Conservation (phyloP, 441 rosid species). For the Arabidopsis lyrata region DNA sequence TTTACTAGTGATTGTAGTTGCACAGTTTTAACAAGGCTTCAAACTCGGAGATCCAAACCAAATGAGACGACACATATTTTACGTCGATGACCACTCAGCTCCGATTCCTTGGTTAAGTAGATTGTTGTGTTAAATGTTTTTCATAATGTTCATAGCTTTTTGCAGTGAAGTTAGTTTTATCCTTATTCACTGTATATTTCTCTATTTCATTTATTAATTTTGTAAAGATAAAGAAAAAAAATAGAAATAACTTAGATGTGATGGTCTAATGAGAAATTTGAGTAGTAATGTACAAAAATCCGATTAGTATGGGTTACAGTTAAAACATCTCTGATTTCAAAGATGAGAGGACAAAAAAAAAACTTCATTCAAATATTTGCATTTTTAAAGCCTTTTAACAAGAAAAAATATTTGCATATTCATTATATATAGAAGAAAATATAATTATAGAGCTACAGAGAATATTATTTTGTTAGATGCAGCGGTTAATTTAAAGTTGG, state of each 20-base stretch:
- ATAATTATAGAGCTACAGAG: not conserved
- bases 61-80: no score
- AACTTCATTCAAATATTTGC: not conserved
- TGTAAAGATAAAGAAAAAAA: not conserved
- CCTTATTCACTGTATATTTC: not conserved
- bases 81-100: no score
- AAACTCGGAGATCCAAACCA: no score
- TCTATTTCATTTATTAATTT: no score
- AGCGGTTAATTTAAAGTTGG: not conserved
- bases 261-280: not conserved
- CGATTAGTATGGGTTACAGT: not conserved
- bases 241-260: not conserved
- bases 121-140: no score
- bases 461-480: constrained; percentile 8
- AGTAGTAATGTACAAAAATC: not conserved
- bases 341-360: not conserved
- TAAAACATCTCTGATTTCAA: no score
- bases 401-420: no score
- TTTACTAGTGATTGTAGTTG: no score
- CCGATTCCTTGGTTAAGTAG: no score
- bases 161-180: no score
- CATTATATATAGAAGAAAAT: not conserved
- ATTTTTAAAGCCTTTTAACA: not conserved
- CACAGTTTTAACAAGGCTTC: no score
- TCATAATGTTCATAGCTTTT: no score